Percentiles rank a stretch among this genome's conserved stretches.
Conservation (phyloP, 2,329 filamentous ascomycete genomes). For the Fusarium oxysporum region DNA sequence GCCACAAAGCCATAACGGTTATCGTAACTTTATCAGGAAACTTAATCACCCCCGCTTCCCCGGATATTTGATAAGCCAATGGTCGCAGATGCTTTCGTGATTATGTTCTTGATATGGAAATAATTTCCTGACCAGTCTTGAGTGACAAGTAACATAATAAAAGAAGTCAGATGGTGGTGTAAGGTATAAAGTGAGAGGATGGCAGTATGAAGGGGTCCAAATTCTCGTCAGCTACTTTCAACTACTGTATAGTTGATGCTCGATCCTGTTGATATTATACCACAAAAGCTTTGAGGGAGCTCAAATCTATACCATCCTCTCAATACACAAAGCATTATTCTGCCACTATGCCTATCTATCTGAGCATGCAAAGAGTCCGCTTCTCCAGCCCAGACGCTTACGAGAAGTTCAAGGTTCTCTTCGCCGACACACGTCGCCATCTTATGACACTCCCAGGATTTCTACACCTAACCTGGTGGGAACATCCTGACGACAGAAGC, state of each 20-base stretch:
- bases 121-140: background rate
- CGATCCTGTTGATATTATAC: no score
- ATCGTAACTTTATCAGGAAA: constrained; percentile 2
- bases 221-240: background rate
- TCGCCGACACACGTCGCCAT: constrained; percentile 23
- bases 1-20: background rate
- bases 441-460: constrained; percentile 22
- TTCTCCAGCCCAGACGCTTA: constrained; percentile 30
- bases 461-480: constrained; percentile 27
- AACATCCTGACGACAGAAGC: constrained; percentile 18
- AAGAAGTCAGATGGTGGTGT: background rate
- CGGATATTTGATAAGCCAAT: background rate
- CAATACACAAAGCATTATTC: background rate
- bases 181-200: background rate
- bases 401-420: constrained; percentile 30
- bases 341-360: constrained; percentile 15
- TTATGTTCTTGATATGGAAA: background rate
- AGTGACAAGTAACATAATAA: no score
- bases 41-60: background rate
- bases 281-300: background rate
- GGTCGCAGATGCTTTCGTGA: background rate
- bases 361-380: constrained; percentile 14
- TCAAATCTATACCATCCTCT: background rate
- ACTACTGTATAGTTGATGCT: background rate
- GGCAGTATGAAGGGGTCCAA: background rate